A percentile compares a stretch with the other conserved stretches of the same genome.
Evolutionary conservation across 768 basidiomycete genomes (phyloP).

Genomic region (Auriscalpium vulgare): DNA sequence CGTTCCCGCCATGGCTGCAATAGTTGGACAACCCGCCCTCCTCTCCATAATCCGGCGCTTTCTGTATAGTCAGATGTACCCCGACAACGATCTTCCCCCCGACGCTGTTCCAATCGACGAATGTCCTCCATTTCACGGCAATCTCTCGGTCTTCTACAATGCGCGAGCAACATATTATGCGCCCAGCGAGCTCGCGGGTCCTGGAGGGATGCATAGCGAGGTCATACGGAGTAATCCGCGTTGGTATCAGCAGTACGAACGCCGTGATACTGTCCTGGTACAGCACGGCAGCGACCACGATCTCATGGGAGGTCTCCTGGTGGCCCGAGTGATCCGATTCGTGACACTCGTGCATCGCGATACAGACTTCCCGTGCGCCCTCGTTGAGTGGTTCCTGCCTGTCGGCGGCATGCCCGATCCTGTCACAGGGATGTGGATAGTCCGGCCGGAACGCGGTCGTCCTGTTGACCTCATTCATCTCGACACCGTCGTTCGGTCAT

Average conservation of each 20-base stretch:
- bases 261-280: slow-evolving; percentile 20
- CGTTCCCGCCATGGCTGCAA: no score
- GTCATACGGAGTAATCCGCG: slow-evolving; percentile 14
- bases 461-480: slow-evolving; percentile 19
- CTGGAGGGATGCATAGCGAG: slow-evolving; percentile 22
- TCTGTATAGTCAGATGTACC: no score
- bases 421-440: slow-evolving; percentile 24
- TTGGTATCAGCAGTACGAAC: slow-evolving; percentile 14
- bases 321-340: slow-evolving; percentile 17
- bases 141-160: no score
- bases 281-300: neutral
- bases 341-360: slow-evolving; percentile 16
- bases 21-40: no score
- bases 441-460: slow-evolving; percentile 3
- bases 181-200: slow-evolving; percentile 21
- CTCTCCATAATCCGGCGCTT: no score
- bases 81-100: no score
- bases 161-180: no score
- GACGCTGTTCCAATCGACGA: no score
- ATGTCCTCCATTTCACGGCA: no score
- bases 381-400: slow-evolving; percentile 17
- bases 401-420: slow-evolving; percentile 14
- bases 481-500: slow-evolving; percentile 22
- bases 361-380: slow-evolving; percentile 17
- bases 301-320: slow-evolving; percentile 13